Evolutionary conservation across 306 rosid species (phyloP), one percentile per base, ranked within the genome.

Genomic region (Cicer arietinum): DNA sequence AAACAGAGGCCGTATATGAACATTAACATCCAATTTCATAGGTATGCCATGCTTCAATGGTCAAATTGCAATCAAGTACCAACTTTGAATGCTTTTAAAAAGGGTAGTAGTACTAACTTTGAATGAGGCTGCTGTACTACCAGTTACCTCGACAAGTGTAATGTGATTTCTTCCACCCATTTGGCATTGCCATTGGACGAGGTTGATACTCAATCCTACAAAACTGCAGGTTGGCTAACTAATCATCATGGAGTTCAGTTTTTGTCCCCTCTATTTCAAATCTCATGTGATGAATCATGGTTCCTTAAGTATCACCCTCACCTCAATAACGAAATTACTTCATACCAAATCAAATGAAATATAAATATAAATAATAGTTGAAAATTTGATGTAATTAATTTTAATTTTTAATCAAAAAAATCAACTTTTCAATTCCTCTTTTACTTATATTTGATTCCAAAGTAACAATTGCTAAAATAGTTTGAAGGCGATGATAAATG

Each of bases 111-210:
- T 43, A 43, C 46, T 1, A 43, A 7, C 46, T 54, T 46, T 20
- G 71, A 51, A 25, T 42, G 72, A 62, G 54, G 10, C 25, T 60
- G 22, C 54, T 9, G 46, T 70, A 60, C 64, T 20, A 35, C 46
- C 71, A 40, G 35, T 41, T 62, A 70, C 17, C 37, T 40, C 53
- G 43, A 18, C 71, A 58, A 25, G 51, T 62, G 73, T 39, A 51
- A 42, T 43, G 13, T 71, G 58, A 71, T 53, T 41, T 71, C 62
- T 25, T 35, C 9, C 78, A 51, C 78, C 50, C 60, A 63, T 62
- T 78, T 78, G 71, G 39, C 53, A n/a, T 48, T 40, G 41, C 53
- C 42, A 50, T 22, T 51, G 78, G 52, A 71, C 61, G 25, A 45
- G 44, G 40, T 35, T 13, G 10, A 77, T 37, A 47, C 80, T 52